phyloP scores from a whole-genome alignment of 768 basidiomycete species.

The Phanerodontia chrysosporium region DNA sequence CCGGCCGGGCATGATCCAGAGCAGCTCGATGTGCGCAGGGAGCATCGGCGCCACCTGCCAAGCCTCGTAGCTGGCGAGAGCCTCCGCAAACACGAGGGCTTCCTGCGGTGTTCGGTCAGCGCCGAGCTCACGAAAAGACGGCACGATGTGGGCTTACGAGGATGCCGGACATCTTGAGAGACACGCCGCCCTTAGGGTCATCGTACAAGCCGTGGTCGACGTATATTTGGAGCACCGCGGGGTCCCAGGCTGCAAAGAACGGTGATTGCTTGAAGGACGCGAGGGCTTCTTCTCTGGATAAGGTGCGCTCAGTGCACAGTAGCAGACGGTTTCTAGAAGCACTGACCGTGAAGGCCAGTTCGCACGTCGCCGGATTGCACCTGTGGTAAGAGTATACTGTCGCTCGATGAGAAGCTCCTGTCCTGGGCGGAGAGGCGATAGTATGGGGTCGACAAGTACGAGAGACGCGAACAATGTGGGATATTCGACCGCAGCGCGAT shows the following conservation, averaged over 20 bases:
- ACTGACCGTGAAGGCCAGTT: slow-evolving; percentile 60
- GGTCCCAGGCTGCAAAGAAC: slow-evolving; percentile 74
- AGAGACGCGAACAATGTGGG: slow-evolving; percentile 70
- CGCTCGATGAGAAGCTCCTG: background rate
- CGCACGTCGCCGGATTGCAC: slow-evolving; percentile 55
- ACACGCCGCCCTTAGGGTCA: slow-evolving; percentile 36
- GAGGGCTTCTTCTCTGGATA: slow-evolving; percentile 55
- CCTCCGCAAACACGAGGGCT: slow-evolving; percentile 54
- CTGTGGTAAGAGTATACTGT: slow-evolving; percentile 22
- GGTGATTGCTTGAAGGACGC: slow-evolving; percentile 43
- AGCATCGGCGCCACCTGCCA: slow-evolving; percentile 33
- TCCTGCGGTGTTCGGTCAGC: slow-evolving; percentile 35
- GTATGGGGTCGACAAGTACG: slow-evolving; percentile 78
- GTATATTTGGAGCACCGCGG: slow-evolving; percentile 54
- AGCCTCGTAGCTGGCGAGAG: slow-evolving; percentile 30
- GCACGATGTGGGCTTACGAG: slow-evolving; percentile 31
- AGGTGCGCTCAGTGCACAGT: background rate
- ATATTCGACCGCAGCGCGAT: slow-evolving; percentile 58
- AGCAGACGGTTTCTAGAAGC: background rate
- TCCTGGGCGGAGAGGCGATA: slow-evolving; percentile 26
- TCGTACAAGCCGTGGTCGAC: slow-evolving; percentile 52
- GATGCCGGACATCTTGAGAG: slow-evolving; percentile 61
- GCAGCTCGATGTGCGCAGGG: slow-evolving; percentile 45
- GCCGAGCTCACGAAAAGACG: background rate
- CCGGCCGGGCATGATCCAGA: slow-evolving; percentile 53